These are phyloP conservation scores for Betula pendula DNA, from an alignment of 306 rosid genomes.

Conservation along the genomic window DNA sequence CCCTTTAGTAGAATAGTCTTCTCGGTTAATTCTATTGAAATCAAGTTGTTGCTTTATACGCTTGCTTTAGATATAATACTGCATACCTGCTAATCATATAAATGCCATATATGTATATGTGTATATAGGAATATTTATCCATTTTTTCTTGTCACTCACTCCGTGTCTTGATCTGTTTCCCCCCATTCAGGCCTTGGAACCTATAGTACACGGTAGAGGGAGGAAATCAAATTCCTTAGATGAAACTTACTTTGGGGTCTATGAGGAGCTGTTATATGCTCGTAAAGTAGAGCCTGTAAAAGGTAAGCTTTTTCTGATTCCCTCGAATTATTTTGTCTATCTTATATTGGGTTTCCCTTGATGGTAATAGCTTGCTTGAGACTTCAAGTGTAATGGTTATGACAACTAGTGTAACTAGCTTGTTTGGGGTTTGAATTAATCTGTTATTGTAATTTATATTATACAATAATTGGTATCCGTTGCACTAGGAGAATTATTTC, in stretches of 20 bases:
- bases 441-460: neutral
- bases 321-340: neutral
- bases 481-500: neutral
- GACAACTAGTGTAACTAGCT: neutral
- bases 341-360: constrained; percentile 5
- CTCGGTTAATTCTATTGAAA: neutral
- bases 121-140: neutral
- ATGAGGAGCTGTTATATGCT: constrained; percentile 81
- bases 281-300: constrained; percentile 87
- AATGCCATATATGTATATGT: neutral
- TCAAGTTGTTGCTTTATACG: neutral
- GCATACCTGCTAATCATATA: neutral
- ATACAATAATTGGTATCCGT: neutral
- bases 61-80: neutral
- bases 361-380: neutral
- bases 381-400: constrained; percentile 13
- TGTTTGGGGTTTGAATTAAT: neutral
- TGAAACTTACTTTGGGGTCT: constrained; percentile 78
- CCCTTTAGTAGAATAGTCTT: neutral
- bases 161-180: constrained; percentile 15
- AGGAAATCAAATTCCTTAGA: constrained; percentile 65
- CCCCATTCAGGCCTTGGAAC: constrained; percentile 73
- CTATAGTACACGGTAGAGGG: constrained; percentile 93
- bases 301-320: constrained; percentile 45
- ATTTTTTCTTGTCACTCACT: constrained; percentile 3